Evolutionary conservation across 2,329 filamentous ascomycete species (phyloP), one percentile per base, ranked within the genome.

Genomic region (Claviceps africana): DNA sequence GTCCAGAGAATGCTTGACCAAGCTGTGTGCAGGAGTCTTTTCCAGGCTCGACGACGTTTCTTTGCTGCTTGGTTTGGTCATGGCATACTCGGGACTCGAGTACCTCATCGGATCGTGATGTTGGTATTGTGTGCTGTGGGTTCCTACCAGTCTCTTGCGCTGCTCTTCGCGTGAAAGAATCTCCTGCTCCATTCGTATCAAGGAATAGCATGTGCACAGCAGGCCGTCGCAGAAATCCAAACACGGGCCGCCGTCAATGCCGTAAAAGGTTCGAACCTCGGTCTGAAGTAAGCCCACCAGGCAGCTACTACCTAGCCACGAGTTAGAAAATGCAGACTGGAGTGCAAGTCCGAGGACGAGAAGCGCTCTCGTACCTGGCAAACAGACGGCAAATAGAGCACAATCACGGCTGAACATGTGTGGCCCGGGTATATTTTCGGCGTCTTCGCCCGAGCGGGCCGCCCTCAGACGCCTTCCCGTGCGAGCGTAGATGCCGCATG

Each of bases 171-270:
- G 64, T 22, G 60, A 30, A 0, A 61, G 48, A 31, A 69, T 66
- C 52, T 70, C 67, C 11, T 63, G 55, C 39, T 70, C 64, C 31
- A 58, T 61, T 3, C 60, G 58, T 4, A 59, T 52, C 25, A 69
- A 55, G 15, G 64, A 60, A 1, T 51, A 13, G 42, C 53, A 58
- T 4, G 67, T 66, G 43, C 59, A 63, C 47, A 51, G 64, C 47
- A 62, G 67, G 19, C 60, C 58, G 22, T 58, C 57, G 2, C 13
- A 15, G 15, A 37, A 63, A 50, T 70, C 67, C 3, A 42, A 35
- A 11, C 25, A 33, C 0, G 52, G 44, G 8, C 44, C 50, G 25
- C 66, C 65, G 7, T 61, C 52, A 39, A 70, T 67, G 51, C 56
- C 56, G 56, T 68, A 70, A 33, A 64, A 60, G 2, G 58, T 43